Evolutionary conservation across 2,329 filamentous ascomycete genomes (phyloP).

Genomic region (Ophiosphaerella narmari): DNA sequence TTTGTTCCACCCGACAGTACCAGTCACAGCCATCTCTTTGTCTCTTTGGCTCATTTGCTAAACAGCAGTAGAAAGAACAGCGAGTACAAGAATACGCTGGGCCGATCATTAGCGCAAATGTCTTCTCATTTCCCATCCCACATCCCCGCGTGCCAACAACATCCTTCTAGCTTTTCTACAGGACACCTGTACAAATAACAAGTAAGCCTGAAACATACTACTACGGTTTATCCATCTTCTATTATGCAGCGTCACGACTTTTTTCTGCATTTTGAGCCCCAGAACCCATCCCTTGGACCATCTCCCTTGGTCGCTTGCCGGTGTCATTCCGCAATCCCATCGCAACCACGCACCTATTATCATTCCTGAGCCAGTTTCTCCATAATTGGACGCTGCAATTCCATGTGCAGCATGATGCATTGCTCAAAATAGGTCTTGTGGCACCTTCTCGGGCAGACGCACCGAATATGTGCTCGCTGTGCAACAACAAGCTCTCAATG

Average conservation of each 20-base stretch:
- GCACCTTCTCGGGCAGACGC: constrained; percentile 5
- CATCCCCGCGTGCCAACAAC: constrained; percentile 12
- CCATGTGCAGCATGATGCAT: constrained; percentile 12
- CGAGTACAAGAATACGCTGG: constrained; percentile 8
- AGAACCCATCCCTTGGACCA: constrained; percentile 15
- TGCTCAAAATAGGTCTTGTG: constrained; percentile 2
- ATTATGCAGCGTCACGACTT: background rate
- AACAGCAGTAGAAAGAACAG: constrained; percentile 8
- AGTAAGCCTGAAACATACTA: constrained; percentile 2
- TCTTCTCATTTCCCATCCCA: background rate
- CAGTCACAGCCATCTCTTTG: constrained; percentile 9
- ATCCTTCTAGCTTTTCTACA: constrained; percentile 6
- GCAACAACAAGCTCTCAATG: too few relatives aligned
- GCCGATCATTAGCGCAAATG: constrained; percentile 4
- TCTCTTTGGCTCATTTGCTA: constrained; percentile 1
- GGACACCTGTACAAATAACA: constrained; percentile 1
- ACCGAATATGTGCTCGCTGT: background rate
- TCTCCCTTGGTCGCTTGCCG: constrained; percentile 13
- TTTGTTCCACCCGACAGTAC: constrained; percentile 7
- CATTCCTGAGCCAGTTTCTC: constrained; percentile 15
- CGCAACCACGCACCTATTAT: constrained; percentile 9
- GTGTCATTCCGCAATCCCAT: constrained; percentile 17
- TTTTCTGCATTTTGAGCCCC: constrained; percentile 7
- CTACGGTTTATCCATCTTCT: background rate
- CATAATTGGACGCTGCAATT: constrained; percentile 3